These are phyloP conservation scores for Lachancea cidri DNA, from an alignment of 805 yeast species.

Conservation along the genomic window DNA sequence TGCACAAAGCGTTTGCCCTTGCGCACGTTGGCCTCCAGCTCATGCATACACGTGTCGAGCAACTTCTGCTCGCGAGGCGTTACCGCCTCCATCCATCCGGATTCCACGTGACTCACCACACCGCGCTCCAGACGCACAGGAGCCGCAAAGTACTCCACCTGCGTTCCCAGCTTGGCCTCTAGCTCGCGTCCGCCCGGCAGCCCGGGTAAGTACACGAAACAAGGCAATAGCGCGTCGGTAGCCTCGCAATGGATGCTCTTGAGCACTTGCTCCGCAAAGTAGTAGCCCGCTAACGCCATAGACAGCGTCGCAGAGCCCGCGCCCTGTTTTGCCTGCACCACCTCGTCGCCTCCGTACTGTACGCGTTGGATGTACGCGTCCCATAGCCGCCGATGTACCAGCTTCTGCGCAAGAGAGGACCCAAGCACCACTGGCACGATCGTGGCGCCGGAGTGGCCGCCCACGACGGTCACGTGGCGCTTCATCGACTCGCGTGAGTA, in stretches of 20 bases:
- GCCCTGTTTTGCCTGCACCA: slow-evolving; percentile 79
- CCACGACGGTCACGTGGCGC: slow-evolving; percentile 67
- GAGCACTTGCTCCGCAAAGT: slow-evolving; percentile 63
- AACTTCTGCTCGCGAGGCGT: slow-evolving; percentile 47
- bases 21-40: slow-evolving; percentile 48
- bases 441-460: slow-evolving; percentile 83
- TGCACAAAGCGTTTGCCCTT: slow-evolving; percentile 52
- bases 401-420: slow-evolving; percentile 41
- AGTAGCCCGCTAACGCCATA: slow-evolving; percentile 83
- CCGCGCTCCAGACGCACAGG: slow-evolving; percentile 52
- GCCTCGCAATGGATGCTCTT: slow-evolving; percentile 28
- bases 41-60: slow-evolving; percentile 48
- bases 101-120: slow-evolving; percentile 50
- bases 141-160: slow-evolving; percentile 50
- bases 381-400: slow-evolving; percentile 41
- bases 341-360: slow-evolving; percentile 87
- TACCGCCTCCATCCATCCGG: slow-evolving; percentile 42
- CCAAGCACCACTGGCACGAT: slow-evolving; percentile 67
- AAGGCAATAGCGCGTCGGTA: slow-evolving; percentile 38
- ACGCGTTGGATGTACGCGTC: slow-evolving; percentile 69
- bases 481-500: slow-evolving; percentile 36
- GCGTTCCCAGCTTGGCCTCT: slow-evolving; percentile 34
- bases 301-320: slow-evolving; percentile 82
- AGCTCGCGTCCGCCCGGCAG: slow-evolving; percentile 43
- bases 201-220: slow-evolving; percentile 52